Evolutionary conservation across 495 filamentous ascomycete genomes (phyloP).

Genomic region (Aspergillus saccharolyticus): DNA sequence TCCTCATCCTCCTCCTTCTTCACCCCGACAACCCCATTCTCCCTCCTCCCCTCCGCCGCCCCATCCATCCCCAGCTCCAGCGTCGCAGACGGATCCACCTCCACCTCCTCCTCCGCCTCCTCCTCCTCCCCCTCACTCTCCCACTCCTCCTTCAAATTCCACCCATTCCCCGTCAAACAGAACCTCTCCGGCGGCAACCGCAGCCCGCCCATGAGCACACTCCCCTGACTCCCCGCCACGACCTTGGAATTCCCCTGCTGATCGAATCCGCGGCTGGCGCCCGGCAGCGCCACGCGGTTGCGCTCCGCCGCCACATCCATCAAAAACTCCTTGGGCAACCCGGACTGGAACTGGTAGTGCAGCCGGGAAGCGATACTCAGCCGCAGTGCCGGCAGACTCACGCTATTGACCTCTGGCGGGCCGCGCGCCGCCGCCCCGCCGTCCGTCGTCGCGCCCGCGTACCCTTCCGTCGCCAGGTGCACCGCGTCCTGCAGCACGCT

Average conservation of each 20-base stretch:
- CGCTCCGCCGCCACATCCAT: constrained; percentile 76
- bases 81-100: constrained; percentile 13
- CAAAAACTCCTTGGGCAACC: constrained; percentile 78
- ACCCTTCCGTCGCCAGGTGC: constrained; percentile 50
- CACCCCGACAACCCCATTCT: constrained; percentile 25
- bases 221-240: constrained; percentile 24
- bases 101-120: constrained; percentile 48
- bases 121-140: constrained; percentile 56
- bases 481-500: constrained; percentile 47
- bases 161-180: constrained; percentile 77
- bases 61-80: constrained; percentile 24
- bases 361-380: constrained; percentile 60
- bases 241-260: constrained; percentile 15
- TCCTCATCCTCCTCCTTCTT: constrained; percentile 35
- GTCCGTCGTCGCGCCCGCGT: constrained; percentile 35
- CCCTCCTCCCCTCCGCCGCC: constrained; percentile 16
- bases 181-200: constrained; percentile 87
- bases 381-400: constrained; percentile 54
- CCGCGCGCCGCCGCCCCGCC: constrained; percentile 22
- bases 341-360: constrained; percentile 60
- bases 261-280: constrained; percentile 64
- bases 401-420: constrained; percentile 35
- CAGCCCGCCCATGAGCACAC: constrained; percentile 57
- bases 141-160: constrained; percentile 80
- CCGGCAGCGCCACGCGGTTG: constrained; percentile 75